These are phyloP conservation scores for Ascochyta rabiei DNA, from an alignment of 2,329 filamentous ascomycete species.

Conservation along the genomic window DNA sequence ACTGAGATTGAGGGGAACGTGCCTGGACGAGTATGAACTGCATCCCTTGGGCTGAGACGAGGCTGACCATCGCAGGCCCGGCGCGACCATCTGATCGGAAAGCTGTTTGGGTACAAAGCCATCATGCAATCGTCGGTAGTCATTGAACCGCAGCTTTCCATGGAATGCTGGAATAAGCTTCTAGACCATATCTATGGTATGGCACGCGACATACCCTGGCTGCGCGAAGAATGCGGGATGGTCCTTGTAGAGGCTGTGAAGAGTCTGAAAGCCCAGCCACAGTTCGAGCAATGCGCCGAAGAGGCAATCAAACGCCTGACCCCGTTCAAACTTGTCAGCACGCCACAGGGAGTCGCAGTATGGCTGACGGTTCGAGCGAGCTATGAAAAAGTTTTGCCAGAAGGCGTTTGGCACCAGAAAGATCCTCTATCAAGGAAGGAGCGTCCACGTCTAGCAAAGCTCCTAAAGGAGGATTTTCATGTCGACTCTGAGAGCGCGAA, in stretches of 20 bases:
- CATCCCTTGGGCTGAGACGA: background rate
- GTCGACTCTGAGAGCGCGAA: conserved; percentile 54
- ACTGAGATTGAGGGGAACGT: conserved; percentile 60
- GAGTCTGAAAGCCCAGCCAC: conserved; percentile 53
- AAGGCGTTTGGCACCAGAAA: conserved; percentile 73
- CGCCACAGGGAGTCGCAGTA: conserved; percentile 86
- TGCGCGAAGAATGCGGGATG: conserved; percentile 85
- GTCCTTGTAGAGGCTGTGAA: conserved; percentile 75
- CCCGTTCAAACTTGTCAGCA: conserved; percentile 72
- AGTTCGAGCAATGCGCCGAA: conserved; percentile 63
- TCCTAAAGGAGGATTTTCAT: conserved; percentile 76
- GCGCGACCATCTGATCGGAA: conserved; percentile 82
- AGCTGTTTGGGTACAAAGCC: conserved; percentile 85
- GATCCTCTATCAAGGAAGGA: conserved; percentile 76
- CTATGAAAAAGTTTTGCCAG: conserved; percentile 69
- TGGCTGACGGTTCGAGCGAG: conserved; percentile 75
- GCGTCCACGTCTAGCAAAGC: conserved; percentile 70
- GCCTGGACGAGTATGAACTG: conserved; percentile 57
- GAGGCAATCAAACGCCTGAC: conserved; percentile 67
- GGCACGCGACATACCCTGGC: conserved; percentile 82
- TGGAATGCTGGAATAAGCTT: conserved; percentile 67
- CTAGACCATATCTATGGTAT: conserved; percentile 75
- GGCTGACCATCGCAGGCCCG: conserved; percentile 66
- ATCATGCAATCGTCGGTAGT: conserved; percentile 80
- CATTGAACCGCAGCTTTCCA: conserved; percentile 62